Evolutionary conservation across 1,284 basidiomycete species (phyloP).

Genomic region (Sphagnurus paluster): DNA sequence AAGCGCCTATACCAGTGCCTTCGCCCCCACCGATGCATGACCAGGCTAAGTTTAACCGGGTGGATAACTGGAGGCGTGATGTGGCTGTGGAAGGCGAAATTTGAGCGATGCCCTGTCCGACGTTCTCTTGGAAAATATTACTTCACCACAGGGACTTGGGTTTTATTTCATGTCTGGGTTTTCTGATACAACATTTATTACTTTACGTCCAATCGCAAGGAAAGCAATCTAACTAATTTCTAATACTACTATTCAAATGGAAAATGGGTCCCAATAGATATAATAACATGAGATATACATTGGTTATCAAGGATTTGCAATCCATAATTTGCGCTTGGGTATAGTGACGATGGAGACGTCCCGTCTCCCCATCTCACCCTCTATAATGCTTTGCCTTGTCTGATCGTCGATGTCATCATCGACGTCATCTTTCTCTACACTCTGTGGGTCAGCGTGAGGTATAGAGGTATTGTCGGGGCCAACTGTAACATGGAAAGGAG

Average conservation of each 20-base stretch:
- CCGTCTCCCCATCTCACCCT: slow-evolving; percentile 75
- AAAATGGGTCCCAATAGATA: slow-evolving; percentile 6
- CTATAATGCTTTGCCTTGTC: slow-evolving; percentile 67
- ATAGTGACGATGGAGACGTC: slow-evolving; percentile 81
- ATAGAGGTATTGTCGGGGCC: slow-evolving; percentile 46
- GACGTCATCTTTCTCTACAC: slow-evolving; percentile 54
- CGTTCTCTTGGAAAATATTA: neutral
- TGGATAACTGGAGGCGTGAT: slow-evolving; percentile 78
- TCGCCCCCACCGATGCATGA: slow-evolving; percentile 67
- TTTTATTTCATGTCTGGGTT: neutral
- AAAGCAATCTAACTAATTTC: slow-evolving; percentile 13
- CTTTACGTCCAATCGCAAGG: slow-evolving; percentile 6
- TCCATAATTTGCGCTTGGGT: slow-evolving; percentile 69
- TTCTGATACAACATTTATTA: slow-evolving; percentile 3
- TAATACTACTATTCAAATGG: slow-evolving; percentile 13
- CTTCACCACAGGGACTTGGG: slow-evolving; percentile 4
- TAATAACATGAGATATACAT: slow-evolving; percentile 6
- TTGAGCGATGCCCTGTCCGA: slow-evolving; percentile 1
- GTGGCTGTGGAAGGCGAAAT: slow-evolving; percentile 57
- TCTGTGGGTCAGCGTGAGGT: slow-evolving; percentile 39
- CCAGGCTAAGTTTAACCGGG: slow-evolving; percentile 61
- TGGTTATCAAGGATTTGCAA: slow-evolving; percentile 59
- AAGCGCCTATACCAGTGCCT: slow-evolving; percentile 49
- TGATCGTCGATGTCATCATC: slow-evolving; percentile 75
- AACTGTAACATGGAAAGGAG: slow-evolving; percentile 48